Conservation (phyloP, 495 filamentous ascomycete genomes). For the Daldinia childiae region DNA sequence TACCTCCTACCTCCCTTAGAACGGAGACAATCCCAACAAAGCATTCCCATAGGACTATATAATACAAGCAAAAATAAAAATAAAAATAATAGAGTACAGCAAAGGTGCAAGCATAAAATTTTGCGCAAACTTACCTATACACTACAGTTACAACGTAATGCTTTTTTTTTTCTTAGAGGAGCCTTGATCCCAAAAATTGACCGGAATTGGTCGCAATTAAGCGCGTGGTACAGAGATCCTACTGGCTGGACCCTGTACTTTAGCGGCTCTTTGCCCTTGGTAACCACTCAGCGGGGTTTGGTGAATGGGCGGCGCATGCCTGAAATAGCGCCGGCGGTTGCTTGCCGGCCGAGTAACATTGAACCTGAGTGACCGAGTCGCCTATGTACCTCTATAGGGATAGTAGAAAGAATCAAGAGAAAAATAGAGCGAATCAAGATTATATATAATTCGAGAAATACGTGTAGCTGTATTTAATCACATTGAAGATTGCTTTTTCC, state of each 20-base stretch:
- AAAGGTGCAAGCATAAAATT: background rate
- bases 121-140: background rate
- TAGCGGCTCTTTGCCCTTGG: slow-evolving; percentile 38
- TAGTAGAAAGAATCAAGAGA: background rate
- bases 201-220: slow-evolving; percentile 36
- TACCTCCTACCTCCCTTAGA: background rate
- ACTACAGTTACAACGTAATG: background rate
- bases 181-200: slow-evolving; percentile 17
- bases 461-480: background rate
- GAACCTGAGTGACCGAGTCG: slow-evolving; percentile 9
- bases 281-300: slow-evolving; percentile 21
- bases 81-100: background rate
- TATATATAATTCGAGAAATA: background rate
- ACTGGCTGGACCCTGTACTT: slow-evolving; percentile 33
- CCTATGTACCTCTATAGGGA: slow-evolving; percentile 1
- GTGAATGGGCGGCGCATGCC: slow-evolving; percentile 11
- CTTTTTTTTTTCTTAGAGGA: slow-evolving; percentile 17
- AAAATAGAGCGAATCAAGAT: background rate
- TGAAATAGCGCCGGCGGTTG: slow-evolving; percentile 29
- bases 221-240: slow-evolving; percentile 43
- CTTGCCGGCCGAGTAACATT: slow-evolving; percentile 3
- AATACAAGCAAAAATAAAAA: background rate
- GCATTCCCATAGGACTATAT: background rate
- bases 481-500: background rate
- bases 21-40: background rate